Percentiles rank a stretch among this genome's conserved stretches.
These are phyloP conservation scores for Yamadazyma sp. DNA, from an alignment of 1,139 yeast species.

Conservation along the genomic window DNA sequence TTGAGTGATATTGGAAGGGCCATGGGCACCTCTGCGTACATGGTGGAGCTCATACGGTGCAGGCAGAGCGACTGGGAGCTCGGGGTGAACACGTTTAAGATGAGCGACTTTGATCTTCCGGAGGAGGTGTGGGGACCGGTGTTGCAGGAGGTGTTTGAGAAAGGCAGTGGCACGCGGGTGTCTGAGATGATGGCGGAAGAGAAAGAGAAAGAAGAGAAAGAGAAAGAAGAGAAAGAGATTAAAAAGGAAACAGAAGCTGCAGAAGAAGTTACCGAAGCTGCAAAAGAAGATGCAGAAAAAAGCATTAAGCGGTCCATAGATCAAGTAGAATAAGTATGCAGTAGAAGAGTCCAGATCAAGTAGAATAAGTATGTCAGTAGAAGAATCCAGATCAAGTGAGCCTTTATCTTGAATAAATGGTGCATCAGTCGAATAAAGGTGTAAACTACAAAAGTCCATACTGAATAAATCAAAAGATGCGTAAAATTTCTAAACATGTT, in stretches of 20 bases:
- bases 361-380: no score
- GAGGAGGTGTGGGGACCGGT: conserved; percentile 71
- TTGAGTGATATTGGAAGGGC: conserved; percentile 88
- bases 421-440: no score
- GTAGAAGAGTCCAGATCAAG: background rate
- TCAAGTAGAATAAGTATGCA: conserved; percentile 13
- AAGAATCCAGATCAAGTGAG: no score
- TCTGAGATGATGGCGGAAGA: conserved; percentile 19
- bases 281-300: conserved; percentile 9
- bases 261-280: conserved; percentile 13
- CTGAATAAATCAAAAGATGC: conserved; percentile 10
- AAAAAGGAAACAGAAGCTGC: conserved; percentile 5
- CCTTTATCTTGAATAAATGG: no score
- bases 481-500: background rate
- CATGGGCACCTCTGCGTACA: conserved; percentile 78
- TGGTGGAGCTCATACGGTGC: conserved; percentile 77
- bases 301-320: conserved; percentile 13
- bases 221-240: conserved; percentile 2
- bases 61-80: conserved; percentile 85
- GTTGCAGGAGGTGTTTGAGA: conserved; percentile 47
- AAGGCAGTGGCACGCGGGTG: conserved; percentile 32
- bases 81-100: conserved; percentile 64
- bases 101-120: conserved; percentile 61
- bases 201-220: conserved; percentile 2
- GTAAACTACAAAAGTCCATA: no score